A percentile compares a stretch with the other conserved stretches of the same genome.
phyloP scores from a whole-genome alignment of 2,329 filamentous ascomycete species.

The Ceratocystis cubensis region DNA sequence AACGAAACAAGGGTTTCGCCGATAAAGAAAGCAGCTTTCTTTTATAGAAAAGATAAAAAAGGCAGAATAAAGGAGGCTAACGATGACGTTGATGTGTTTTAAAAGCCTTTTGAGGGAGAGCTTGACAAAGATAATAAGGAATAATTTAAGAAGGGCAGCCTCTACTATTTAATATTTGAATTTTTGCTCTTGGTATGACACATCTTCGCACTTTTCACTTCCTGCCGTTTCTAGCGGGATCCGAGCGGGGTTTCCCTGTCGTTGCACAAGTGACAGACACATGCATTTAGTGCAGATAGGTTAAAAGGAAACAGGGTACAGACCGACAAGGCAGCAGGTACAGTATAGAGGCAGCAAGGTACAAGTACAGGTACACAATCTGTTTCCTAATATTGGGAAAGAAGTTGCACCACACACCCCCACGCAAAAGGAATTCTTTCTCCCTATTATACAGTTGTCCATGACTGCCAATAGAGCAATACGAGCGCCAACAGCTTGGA shows the following conservation, averaged over 20 bases:
- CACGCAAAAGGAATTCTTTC: no score
- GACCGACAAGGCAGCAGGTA: background rate
- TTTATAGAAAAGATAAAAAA: background rate
- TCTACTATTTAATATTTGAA: background rate
- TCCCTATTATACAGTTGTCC: no score
- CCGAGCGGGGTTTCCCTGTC: background rate
- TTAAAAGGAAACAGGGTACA: background rate
- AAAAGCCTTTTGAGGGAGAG: background rate
- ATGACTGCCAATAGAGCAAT: no score
- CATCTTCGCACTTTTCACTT: background rate
- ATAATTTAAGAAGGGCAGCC: background rate
- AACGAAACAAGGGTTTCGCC: background rate
- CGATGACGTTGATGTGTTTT: background rate
- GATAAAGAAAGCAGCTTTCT: background rate
- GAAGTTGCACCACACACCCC: no score
- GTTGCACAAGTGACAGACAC: background rate
- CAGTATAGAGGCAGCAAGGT: background rate
- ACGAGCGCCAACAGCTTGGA: no score
- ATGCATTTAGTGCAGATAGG: background rate
- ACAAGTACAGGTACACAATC: background rate
- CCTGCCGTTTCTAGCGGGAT: background rate
- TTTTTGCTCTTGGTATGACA: background rate
- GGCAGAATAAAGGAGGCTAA: background rate
- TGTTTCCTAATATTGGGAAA: no score
- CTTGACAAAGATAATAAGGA: background rate